These are phyloP conservation scores for Dalbergia oliveri DNA, from an alignment of 306 rosid genomes.

Conservation along the genomic window DNA sequence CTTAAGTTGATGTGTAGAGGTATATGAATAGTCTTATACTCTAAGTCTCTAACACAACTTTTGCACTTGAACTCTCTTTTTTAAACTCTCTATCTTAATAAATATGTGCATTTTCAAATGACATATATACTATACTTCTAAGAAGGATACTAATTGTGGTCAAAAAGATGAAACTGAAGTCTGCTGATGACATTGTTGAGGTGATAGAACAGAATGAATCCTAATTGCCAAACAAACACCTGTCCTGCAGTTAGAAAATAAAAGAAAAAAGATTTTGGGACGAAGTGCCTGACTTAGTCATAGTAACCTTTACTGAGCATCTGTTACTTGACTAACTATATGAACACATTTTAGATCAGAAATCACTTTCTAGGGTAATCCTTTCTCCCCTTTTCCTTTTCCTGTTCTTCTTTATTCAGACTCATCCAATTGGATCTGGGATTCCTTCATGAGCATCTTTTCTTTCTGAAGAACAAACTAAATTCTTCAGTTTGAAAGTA, in stretches of 20 bases:
- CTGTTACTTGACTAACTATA: neutral
- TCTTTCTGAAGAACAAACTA: neutral
- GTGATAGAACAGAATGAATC: neutral
- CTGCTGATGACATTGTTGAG: constrained; percentile 14
- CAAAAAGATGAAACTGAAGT: constrained; percentile 26
- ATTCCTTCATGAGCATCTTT: neutral
- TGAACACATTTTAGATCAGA: constrained; percentile 2
- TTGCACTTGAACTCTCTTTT: neutral
- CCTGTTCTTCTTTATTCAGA: neutral
- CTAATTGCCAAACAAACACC: neutral
- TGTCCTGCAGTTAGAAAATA: constrained; percentile 3
- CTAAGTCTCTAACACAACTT: neutral
- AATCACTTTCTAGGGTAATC: neutral
- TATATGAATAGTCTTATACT: no score
- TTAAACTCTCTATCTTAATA: neutral
- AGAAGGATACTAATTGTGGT: neutral
- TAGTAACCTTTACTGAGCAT: neutral
- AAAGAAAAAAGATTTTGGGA: neutral
- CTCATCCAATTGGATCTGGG: neutral
- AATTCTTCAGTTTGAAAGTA: constrained; percentile 16
- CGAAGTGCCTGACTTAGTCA: constrained; percentile 15
- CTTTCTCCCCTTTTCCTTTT: neutral
- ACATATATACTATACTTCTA: neutral
- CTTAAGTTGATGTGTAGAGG: no score
- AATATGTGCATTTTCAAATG: neutral